Evolutionary conservation across 1,284 basidiomycete species (phyloP).

Genomic region (Rhodotorula sp.): DNA sequence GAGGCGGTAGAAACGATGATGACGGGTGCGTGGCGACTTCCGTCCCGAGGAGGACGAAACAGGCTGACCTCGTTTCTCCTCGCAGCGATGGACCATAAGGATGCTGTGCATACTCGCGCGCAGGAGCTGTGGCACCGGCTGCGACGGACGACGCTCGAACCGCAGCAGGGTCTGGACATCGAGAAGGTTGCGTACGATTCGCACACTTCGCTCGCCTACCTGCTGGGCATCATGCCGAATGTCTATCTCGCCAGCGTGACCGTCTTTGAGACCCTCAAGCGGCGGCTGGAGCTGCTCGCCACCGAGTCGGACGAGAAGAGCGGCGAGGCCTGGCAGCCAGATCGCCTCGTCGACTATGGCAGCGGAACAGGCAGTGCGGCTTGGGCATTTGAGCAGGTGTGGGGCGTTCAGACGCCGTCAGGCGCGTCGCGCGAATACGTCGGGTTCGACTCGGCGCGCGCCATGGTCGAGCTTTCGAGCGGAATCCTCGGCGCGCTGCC

Average conservation of each 20-base stretch:
- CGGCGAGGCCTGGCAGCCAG: constrained; percentile 34
- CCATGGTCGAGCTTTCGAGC: constrained; percentile 43
- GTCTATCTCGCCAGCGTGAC: constrained; percentile 53
- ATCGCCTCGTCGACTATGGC: constrained; percentile 50
- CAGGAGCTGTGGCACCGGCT: too few species aligned
- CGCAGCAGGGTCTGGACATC: neutral
- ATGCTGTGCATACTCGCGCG: too few species aligned
- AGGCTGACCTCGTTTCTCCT: too few species aligned
- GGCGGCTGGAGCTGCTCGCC: constrained; percentile 46
- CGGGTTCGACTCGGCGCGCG: constrained; percentile 37
- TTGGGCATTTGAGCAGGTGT: constrained; percentile 49
- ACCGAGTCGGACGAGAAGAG: constrained; percentile 25
- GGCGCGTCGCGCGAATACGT: constrained; percentile 49
- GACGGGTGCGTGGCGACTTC: too few species aligned
- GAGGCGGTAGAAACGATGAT: too few species aligned
- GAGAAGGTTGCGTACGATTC: constrained; percentile 14
- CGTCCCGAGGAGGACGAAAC: too few species aligned
- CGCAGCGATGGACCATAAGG: too few species aligned
- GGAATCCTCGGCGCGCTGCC: constrained; percentile 36
- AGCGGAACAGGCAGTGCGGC: constrained; percentile 52
- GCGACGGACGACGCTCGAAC: too few species aligned
- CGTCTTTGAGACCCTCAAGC: constrained; percentile 50
- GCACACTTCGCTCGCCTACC: constrained; percentile 49
- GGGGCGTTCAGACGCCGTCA: constrained; percentile 38
- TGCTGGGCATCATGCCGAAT: constrained; percentile 53